Percentiles rank a stretch among this genome's conserved stretches.
phyloP scores from a whole-genome alignment of 495 filamentous ascomycete genomes.

The Pyrenula massariospora region DNA sequence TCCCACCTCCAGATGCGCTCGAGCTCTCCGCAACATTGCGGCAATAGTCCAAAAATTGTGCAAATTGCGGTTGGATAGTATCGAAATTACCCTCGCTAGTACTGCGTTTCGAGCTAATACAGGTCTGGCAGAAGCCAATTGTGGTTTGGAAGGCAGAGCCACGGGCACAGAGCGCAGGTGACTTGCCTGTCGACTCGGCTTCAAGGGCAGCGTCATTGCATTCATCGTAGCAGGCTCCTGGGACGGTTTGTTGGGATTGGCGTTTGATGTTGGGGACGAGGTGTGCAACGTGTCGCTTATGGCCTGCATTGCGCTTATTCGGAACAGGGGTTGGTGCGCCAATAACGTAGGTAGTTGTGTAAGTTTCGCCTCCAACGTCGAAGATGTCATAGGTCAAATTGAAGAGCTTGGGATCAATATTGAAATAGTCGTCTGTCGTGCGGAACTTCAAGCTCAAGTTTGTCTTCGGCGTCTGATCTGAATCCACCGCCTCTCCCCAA shows the following conservation, averaged over 20 bases:
- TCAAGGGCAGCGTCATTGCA: conserved; percentile 41
- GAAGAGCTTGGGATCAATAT: conserved; percentile 50
- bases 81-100: neutral
- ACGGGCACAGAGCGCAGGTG: conserved; percentile 25
- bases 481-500: conserved; percentile 22
- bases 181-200: conserved; percentile 34
- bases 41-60: neutral
- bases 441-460: conserved; percentile 17
- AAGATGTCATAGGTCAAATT: conserved; percentile 54
- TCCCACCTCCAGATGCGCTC: neutral
- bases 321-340: neutral
- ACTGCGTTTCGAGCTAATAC: neutral
- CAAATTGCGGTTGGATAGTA: neutral
- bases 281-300: too few relatives aligned
- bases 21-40: neutral
- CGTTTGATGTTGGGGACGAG: neutral
- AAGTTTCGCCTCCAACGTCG: conserved; percentile 8
- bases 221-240: conserved; percentile 35
- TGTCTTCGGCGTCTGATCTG: conserved; percentile 34
- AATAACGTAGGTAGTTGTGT: neutral
- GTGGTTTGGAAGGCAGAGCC: conserved; percentile 27
- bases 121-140: conserved; percentile 22
- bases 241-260: conserved; percentile 10
- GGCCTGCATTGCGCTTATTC: neutral
- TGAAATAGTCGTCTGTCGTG: conserved; percentile 40